Percentiles rank a stretch among this genome's conserved stretches.
phyloP scores from a whole-genome alignment of 768 basidiomycete species.

The Trametes cubensis region DNA sequence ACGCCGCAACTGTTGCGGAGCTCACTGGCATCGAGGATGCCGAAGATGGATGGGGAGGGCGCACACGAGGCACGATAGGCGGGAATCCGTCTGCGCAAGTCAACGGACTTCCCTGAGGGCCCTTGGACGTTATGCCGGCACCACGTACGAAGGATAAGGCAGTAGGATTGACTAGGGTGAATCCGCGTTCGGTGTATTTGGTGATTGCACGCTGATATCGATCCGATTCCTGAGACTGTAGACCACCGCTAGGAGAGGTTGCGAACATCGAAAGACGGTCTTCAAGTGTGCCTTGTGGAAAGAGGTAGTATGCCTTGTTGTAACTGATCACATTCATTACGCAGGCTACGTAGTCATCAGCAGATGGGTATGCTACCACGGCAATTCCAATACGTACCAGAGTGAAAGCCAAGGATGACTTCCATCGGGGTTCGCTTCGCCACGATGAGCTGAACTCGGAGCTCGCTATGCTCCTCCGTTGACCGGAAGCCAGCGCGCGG shows the following conservation, averaged over 20 bases:
- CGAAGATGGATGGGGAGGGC: not conserved
- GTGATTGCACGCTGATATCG: slow-evolving; percentile 14
- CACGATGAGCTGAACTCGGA: slow-evolving; percentile 24
- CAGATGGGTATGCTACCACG: slow-evolving; percentile 33
- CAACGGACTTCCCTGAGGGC: not conserved
- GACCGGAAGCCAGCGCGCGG: not conserved
- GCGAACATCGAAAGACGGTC: slow-evolving; percentile 27
- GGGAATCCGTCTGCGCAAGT: too few relatives aligned
- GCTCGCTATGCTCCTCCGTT: not conserved
- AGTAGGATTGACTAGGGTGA: slow-evolving; percentile 19
- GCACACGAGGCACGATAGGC: not conserved
- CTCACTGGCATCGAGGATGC: not conserved
- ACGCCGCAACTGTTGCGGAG: not conserved
- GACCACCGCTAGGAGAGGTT: slow-evolving; percentile 6
- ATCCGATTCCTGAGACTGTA: not conserved
- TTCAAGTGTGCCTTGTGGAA: slow-evolving; percentile 45
- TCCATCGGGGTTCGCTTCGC: slow-evolving; percentile 19
- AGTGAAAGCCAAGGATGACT: slow-evolving; percentile 23
- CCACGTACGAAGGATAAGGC: not conserved
- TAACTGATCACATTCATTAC: slow-evolving; percentile 50
- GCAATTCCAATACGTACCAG: slow-evolving; percentile 4
- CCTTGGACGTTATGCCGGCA: slow-evolving; percentile 18
- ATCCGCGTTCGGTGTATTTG: slow-evolving; percentile 45
- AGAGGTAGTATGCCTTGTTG: slow-evolving; percentile 44
- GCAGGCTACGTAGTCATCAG: slow-evolving; percentile 38